phyloP scores from a whole-genome alignment of 2,329 filamentous ascomycete species.

The Fusarium xyrophilum region DNA sequence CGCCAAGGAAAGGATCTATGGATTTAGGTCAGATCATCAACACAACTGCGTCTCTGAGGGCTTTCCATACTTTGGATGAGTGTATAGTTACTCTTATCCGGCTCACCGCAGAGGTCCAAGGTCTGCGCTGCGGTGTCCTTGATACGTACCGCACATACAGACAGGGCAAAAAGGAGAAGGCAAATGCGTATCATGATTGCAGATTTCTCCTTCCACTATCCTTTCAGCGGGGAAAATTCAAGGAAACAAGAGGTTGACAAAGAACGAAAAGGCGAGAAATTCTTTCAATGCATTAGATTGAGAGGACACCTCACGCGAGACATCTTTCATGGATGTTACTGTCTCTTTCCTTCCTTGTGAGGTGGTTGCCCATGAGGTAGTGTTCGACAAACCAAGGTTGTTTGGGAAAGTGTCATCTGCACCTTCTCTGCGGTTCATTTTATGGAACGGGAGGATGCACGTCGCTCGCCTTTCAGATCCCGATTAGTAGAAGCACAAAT shows the following conservation, averaged over 20 bases:
- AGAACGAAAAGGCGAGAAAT: background rate
- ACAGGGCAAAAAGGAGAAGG: background rate
- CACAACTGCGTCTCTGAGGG: background rate
- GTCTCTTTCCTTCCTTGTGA: background rate
- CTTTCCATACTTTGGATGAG: constrained; percentile 14
- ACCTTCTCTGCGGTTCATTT: background rate
- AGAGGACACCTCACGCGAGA: background rate
- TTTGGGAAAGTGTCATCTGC: background rate
- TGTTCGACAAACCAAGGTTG: background rate
- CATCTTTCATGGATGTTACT: background rate
- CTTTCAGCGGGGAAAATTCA: background rate
- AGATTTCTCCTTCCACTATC: background rate
- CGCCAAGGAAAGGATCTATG: constrained; percentile 30
- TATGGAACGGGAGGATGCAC: background rate
- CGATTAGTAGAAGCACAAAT: background rate
- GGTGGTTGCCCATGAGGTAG: background rate
- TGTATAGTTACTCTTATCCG: constrained; percentile 16
- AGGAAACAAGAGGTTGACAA: background rate
- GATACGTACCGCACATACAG: background rate
- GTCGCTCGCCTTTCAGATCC: background rate
- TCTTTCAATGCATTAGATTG: background rate
- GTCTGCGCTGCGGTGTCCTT: background rate
- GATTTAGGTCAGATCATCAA: background rate
- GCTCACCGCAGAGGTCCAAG: constrained; percentile 1
- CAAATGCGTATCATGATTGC: background rate